Percentiles rank a stretch among this genome's conserved stretches.
Conservation (phyloP, 2,329 filamentous ascomycete genomes). For the Paecilomyces sp. region DNA sequence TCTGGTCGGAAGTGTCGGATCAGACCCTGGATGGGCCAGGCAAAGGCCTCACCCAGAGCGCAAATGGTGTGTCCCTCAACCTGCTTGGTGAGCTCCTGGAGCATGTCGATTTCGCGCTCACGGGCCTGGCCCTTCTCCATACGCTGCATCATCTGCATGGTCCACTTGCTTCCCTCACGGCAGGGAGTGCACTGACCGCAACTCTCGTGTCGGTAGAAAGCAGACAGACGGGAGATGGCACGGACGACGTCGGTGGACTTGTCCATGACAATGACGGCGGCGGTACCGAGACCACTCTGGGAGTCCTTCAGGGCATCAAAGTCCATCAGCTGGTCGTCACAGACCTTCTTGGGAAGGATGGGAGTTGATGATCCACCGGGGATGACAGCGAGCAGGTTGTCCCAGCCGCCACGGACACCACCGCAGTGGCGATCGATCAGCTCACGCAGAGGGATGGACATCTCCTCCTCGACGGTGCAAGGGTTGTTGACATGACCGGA, state of each 20-base stretch:
- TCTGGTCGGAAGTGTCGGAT: conserved; percentile 98
- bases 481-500: conserved; percentile 99
- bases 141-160: conserved; percentile 95
- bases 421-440: conserved; percentile 98
- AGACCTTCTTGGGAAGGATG: conserved; percentile 81
- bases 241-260: conserved; percentile 95
- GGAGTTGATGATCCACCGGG: conserved; percentile 95
- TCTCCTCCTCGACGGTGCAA: conserved; percentile 96
- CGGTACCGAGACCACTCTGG: conserved; percentile 93
- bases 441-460: conserved; percentile 93
- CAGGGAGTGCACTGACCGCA: conserved; percentile 99
- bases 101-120: conserved; percentile 95
- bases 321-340: conserved; percentile 97
- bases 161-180: conserved; percentile 98
- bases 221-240: conserved; percentile 82
- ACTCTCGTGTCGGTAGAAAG: conserved; percentile 97
- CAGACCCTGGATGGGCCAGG: conserved; percentile 95
- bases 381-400: conserved; percentile 92
- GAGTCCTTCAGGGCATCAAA: conserved; percentile 97
- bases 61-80: conserved; percentile 99
- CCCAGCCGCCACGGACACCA: conserved; percentile 93
- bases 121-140: conserved; percentile 88
- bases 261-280: conserved; percentile 98
- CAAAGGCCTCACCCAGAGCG: conserved; percentile 93
- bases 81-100: conserved; percentile 98